Evolutionary conservation across 2,329 filamentous ascomycete genomes (phyloP).

Genomic region (Akanthomyces lecanii): DNA sequence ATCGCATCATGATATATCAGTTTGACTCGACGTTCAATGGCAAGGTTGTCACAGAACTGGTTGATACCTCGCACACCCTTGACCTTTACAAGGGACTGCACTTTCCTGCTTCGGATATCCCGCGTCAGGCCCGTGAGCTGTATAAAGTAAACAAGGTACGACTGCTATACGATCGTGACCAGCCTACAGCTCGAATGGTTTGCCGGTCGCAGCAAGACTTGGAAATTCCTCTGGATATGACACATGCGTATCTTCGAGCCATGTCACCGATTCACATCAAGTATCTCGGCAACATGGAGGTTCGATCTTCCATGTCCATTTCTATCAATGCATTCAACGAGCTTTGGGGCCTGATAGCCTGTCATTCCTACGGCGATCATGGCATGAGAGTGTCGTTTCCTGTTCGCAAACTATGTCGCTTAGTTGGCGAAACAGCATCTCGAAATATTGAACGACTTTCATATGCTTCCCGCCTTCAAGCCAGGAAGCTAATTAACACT

Average conservation of each 20-base stretch:
- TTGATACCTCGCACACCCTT: constrained; percentile 73
- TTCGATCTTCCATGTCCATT: constrained; percentile 92
- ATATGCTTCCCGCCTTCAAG: constrained; percentile 78
- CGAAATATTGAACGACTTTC: constrained; percentile 84
- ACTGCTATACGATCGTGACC: constrained; percentile 78
- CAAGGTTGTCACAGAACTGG: constrained; percentile 80
- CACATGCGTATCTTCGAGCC: constrained; percentile 76
- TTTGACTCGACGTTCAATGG: constrained; percentile 82
- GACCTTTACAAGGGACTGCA: constrained; percentile 85
- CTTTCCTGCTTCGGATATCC: constrained; percentile 85
- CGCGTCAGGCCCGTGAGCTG: constrained; percentile 78
- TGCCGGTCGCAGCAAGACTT: constrained; percentile 72
- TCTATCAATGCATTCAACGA: constrained; percentile 83
- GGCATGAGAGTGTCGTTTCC: constrained; percentile 93
- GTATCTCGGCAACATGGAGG: constrained; percentile 83
- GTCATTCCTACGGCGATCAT: constrained; percentile 70
- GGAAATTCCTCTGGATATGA: constrained; percentile 73
- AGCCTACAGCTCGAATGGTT: constrained; percentile 74
- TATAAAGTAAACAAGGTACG: constrained; percentile 90
- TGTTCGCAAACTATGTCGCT: constrained; percentile 84
- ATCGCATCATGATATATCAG: constrained; percentile 90
- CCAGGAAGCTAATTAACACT: constrained; percentile 83
- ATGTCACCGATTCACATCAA: constrained; percentile 90
- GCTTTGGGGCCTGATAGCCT: constrained; percentile 83
- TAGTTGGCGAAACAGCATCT: constrained; percentile 81